Conservation (phyloP, 768 basidiomycete species). For the Tulasnella sp. region DNA sequence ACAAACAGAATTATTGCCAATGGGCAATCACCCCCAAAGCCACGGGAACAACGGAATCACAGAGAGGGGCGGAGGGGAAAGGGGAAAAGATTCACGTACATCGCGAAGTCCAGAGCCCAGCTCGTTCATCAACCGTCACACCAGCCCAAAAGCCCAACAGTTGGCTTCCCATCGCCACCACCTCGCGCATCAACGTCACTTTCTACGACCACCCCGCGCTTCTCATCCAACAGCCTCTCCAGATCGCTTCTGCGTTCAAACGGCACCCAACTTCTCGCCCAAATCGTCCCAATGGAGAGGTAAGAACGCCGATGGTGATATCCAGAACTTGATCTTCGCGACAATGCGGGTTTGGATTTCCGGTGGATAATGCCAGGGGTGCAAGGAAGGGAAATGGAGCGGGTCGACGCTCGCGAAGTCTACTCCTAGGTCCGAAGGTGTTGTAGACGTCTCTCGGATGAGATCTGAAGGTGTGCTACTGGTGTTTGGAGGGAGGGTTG, state of each 20-base stretch:
- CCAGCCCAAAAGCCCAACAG: conserved; percentile 19
- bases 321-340: background rate
- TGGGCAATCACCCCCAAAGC: too few relatives aligned
- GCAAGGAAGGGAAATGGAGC: conserved; percentile 15
- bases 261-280: background rate
- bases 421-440: background rate
- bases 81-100: background rate
- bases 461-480: background rate
- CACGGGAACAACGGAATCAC: too few relatives aligned
- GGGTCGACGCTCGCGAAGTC: conserved; percentile 12
- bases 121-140: background rate
- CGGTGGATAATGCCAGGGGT: conserved; percentile 9
- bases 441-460: background rate
- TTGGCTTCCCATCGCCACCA: background rate
- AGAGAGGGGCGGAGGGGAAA: background rate
- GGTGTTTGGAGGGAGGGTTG: background rate
- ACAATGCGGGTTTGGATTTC: conserved; percentile 6
- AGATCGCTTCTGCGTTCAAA: background rate
- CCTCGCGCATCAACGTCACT: background rate
- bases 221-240: background rate
- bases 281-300: background rate
- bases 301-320: background rate
- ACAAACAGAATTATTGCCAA: too few relatives aligned
- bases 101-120: background rate
- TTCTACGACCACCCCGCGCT: background rate